Base-by-base conservation (phyloP, 2,329 filamentous ascomycete genomes). In the Venturia asperata region DNA sequence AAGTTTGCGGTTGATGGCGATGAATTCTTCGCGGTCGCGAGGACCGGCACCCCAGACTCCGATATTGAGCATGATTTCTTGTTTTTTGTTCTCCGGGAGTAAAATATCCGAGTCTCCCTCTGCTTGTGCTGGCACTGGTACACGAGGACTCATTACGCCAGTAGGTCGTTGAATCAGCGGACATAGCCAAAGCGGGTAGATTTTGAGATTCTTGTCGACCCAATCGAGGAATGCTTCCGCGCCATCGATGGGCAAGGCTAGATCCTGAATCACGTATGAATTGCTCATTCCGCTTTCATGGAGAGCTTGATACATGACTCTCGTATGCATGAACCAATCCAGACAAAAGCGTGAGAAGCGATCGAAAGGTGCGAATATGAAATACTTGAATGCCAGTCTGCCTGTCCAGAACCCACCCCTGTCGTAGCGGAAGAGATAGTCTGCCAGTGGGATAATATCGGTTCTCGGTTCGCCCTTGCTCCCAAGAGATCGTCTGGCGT, bases 381-480 rank as follows among this genome's bases (percentile, higher is more conserved):
- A 88, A 74, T 89, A 89, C 27, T 77, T 73, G 74, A 87, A 89
- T 1, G 85, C 84, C 66, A 85, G 83, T 27, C 76, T 76, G 11
- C 83, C 87, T 3, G 83, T 83, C 87, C 87, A 90, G 75, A 89
- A 89, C 2, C 82, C 85, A 60, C 86, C 87, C 43, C 87, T 82
- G 72, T 90, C 86, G 75, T 88, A 89, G 19, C 87, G 83, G 74
- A 90, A 90, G 66, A 89, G 82, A 73, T 90, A 90, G 70, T 89
- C 87, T 1, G 76, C 75, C 0, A 89, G 69, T 0, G 86, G 86
- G 1, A 89, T 83, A 66, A 88, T 85, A 64, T 73, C 69, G 67
- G 72, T 13, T 70, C 62, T 37, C 19, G 70, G 42, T 69, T 55
- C 65, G 68, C 67, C 43, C 65, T 63, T 13, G 77, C 67, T 56